Percentiles rank a stretch among this genome's conserved stretches.
phyloP scores from a whole-genome alignment of 2,329 filamentous ascomycete genomes.

The Colletotrichum sansevieriae region DNA sequence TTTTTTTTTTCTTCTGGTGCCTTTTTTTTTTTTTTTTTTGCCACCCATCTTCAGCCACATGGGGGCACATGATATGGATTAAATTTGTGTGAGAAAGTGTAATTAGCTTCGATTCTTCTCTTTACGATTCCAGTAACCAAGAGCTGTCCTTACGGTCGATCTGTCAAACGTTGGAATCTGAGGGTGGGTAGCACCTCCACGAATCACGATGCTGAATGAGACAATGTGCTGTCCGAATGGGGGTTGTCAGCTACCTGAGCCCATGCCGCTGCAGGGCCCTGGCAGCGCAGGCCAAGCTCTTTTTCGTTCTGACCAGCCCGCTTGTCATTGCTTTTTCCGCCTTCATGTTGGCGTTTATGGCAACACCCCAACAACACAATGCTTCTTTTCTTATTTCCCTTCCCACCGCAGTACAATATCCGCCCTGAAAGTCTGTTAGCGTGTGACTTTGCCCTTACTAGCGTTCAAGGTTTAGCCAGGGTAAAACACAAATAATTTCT shows the following conservation, averaged over 20 bases:
- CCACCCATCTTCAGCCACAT: no score
- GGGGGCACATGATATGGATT: no score
- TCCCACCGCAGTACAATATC: not conserved
- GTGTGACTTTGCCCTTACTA: no score
- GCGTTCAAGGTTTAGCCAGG: no score
- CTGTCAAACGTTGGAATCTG: not conserved
- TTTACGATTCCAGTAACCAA: not conserved
- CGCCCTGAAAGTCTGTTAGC: no score
- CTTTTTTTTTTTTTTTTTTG: no score
- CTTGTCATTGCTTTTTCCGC: conserved; percentile 6
- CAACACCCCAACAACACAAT: not conserved
- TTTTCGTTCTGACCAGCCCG: no score
- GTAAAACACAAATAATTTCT: no score
- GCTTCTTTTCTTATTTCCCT: not conserved
- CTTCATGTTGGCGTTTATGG: not conserved
- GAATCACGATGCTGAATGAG: conserved; percentile 22
- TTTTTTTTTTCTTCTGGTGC: no score
- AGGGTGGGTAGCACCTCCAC: conserved; percentile 11
- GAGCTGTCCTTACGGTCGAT: not conserved
- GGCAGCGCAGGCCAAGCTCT: no score
- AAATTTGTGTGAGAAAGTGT: no score
- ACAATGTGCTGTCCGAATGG: conserved; percentile 32
- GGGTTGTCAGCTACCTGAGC: conserved; percentile 5
- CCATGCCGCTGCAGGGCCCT: conserved; percentile 6
- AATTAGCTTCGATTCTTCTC: no score